Evolutionary conservation across 73 alveolate genomes (phyloP).

Genomic region (Halteria grandinella): DNA sequence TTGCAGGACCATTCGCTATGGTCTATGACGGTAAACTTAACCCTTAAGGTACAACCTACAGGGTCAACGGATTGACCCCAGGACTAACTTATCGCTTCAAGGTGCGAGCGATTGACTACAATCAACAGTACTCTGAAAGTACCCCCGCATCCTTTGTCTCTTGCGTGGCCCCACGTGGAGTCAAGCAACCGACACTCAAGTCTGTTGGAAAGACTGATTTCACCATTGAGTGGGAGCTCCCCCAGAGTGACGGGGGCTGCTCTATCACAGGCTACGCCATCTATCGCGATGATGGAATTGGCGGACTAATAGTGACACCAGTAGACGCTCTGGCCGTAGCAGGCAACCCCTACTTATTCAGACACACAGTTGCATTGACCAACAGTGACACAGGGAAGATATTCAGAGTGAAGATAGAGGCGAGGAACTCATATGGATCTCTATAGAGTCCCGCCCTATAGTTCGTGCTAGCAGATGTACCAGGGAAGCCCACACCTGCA

Average conservation of each 20-base stretch:
- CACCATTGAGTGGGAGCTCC: conserved; percentile 57
- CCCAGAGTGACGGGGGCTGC: conserved; percentile 67
- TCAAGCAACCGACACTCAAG: background rate
- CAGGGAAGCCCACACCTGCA: conserved; percentile 68
- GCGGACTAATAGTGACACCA: conserved; percentile 16
- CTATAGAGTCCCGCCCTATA: conserved; percentile 48
- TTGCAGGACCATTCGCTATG: conserved; percentile 49
- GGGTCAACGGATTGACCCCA: conserved; percentile 7
- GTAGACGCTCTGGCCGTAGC: conserved; percentile 2
- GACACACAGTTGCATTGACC: conserved; percentile 4
- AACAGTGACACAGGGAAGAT: conserved; percentile 43
- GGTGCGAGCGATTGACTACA: conserved; percentile 38
- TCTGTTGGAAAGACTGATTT: conserved; percentile 7
- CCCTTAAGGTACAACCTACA: conserved; percentile 29
- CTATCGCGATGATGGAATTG: conserved; percentile 46
- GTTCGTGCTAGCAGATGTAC: conserved; percentile 66
- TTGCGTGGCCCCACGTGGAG: conserved; percentile 46
- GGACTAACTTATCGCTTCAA: conserved; percentile 57
- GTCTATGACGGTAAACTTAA: conserved; percentile 61
- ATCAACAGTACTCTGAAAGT: conserved; percentile 36
- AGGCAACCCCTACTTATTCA: conserved; percentile 10
- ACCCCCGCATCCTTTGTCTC: conserved; percentile 4
- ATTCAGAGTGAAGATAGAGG: conserved; percentile 56
- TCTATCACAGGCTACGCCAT: conserved; percentile 54
- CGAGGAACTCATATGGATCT: conserved; percentile 42